phyloP scores from a whole-genome alignment of 2,329 filamentous ascomycete genomes.

The Fusarium sp. region DNA sequence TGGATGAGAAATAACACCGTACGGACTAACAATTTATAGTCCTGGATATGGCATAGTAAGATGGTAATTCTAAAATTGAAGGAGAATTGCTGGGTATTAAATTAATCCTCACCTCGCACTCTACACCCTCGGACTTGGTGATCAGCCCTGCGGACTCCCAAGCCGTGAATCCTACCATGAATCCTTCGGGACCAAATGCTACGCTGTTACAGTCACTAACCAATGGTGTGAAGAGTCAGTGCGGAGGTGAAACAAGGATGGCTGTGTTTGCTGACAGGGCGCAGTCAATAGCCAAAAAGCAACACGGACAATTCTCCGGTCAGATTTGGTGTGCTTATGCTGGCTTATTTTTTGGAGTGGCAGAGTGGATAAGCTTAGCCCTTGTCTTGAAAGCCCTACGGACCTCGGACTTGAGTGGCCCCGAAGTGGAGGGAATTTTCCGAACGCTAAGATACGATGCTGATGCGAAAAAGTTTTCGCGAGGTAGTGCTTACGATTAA shows the following conservation, averaged over 20 bases:
- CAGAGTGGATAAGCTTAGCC: not conserved
- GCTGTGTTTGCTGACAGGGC: slow-evolving; percentile 16
- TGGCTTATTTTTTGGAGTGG: accelerated
- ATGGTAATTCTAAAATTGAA: too few relatives aligned
- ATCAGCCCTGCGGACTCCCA: slow-evolving; percentile 10
- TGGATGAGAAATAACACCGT: not conserved
- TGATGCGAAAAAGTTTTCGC: not conserved
- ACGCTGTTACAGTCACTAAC: not conserved
- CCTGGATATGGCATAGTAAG: too few relatives aligned
- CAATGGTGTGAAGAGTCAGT: not conserved
- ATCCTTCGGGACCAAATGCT: slow-evolving; percentile 7
- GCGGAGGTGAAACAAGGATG: slow-evolving; percentile 3
- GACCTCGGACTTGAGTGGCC: slow-evolving; percentile 9
- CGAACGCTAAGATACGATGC: not conserved
- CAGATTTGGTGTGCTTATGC: not conserved
- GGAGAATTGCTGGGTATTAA: not conserved
- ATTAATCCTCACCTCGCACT: not conserved
- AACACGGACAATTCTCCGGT: accelerated
- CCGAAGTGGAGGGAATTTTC: not conserved
- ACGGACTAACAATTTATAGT: not conserved
- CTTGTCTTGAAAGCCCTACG: slow-evolving; percentile 4
- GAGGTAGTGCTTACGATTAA: not conserved
- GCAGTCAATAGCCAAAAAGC: not conserved
- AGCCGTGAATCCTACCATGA: not conserved
- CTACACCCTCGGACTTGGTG: slow-evolving; percentile 13